Base-by-base conservation (phyloP, 164 flowering plant genomes). In the Annona squamosa region DNA sequence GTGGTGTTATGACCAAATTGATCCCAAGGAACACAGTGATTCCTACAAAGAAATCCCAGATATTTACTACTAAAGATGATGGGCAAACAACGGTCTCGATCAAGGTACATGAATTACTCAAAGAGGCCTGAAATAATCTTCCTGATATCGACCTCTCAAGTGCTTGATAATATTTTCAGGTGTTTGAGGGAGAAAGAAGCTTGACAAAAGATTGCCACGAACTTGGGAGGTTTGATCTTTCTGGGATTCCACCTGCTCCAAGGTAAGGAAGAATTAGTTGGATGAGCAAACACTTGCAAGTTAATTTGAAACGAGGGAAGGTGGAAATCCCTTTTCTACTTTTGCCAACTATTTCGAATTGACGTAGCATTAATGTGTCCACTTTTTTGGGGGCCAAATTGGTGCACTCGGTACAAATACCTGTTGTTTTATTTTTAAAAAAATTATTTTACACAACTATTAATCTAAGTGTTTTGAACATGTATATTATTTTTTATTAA, bases 231-330 rank as follows among this genome's bases (percentile, higher is more conserved):
- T 88, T 88, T 66, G 88, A 86, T 46, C 79, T 85, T 1, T 74
- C 88, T 37, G 88, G 89, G 67, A 88, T 88, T 78, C 84, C 86
- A 64, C 89, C 89, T 43, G 89, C 91, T 72, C 91, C 89, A 75
- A 86, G 89, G 91, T 83, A 26, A 26, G 37, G 37, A 26, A 26
- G 37, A 26, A 26, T 26, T 26, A 0, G 37, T 26, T 26, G 37
- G 37, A 26, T 26, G 37, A 26, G 37, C 37, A 26, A 26, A 26
- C 37, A 26, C 37, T 26, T 26, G 37, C 37, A 26, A 26, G 37
- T 26, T 26, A 26, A 26, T 26, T 26, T 26, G 37, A 26, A 26
- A 26, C 37, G 37, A 26, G 37, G 37, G 37, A 26, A 26, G 37
- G 37, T 26, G 37, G 37, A 26, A 26, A 26, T 26, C 37, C 37